Evolutionary conservation across 495 filamentous ascomycete genomes (phyloP).

Genomic region (Daldinia loculata): DNA sequence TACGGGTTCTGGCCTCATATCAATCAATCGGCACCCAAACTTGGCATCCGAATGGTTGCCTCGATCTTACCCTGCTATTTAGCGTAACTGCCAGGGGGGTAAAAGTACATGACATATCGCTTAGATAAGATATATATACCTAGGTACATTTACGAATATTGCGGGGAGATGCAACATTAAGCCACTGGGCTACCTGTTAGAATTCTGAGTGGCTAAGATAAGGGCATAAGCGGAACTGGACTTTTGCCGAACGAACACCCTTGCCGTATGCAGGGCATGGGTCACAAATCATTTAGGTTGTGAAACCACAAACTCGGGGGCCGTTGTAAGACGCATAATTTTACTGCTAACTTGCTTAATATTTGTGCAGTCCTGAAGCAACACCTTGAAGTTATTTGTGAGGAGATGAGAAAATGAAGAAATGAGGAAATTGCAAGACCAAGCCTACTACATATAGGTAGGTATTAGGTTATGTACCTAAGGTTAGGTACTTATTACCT

Average conservation of each 20-base stretch:
- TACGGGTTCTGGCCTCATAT: neutral
- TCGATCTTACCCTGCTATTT: neutral
- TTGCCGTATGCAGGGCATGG: neutral
- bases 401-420: no score
- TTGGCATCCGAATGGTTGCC: neutral
- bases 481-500: neutral
- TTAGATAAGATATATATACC: neutral
- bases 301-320: no score
- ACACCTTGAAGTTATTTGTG: no score
- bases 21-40: neutral
- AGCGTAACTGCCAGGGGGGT: neutral
- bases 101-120: neutral
- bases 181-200: neutral
- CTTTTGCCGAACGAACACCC: neutral
- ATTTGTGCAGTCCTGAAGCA: no score
- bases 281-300: no score
- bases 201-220: constrained; percentile 1
- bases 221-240: neutral
- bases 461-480: no score
- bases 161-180: neutral
- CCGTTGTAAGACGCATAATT: no score
- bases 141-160: neutral
- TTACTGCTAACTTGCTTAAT: no score
- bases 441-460: no score
- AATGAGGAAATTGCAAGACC: no score